phyloP scores from a whole-genome alignment of 352 stramenopile species.

The Aphanomyces stellatus region DNA sequence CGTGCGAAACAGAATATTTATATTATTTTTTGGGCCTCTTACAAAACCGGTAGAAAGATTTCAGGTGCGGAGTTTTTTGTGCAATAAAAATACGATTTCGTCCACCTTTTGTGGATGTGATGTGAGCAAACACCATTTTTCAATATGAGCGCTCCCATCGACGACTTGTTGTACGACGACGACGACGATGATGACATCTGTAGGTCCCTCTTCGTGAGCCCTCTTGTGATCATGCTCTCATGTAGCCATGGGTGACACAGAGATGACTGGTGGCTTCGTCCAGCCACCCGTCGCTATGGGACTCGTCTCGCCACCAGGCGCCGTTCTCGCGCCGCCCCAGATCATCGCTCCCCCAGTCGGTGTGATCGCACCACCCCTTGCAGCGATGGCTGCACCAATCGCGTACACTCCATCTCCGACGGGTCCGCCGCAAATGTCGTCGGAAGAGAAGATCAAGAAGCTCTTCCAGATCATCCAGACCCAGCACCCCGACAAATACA shows the following conservation, averaged over 20 bases:
- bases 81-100: too few species aligned
- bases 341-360: slow-evolving; percentile 11
- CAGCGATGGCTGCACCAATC: slow-evolving; percentile 7
- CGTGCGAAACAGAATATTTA: too few species aligned
- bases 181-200: slow-evolving; percentile 35
- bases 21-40: too few species aligned
- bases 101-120: too few species aligned
- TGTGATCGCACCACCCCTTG: neutral
- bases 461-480: slow-evolving; percentile 14
- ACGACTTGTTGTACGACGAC: slow-evolving; percentile 72
- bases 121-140: too few species aligned
- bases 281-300: neutral
- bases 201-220: neutral
- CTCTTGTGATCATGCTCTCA: neutral
- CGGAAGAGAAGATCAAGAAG: slow-evolving; percentile 18
- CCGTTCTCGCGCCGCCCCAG: neutral
- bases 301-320: neutral
- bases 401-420: slow-evolving; percentile 5
- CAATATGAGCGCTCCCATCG: slow-evolving; percentile 74
- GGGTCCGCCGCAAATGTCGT: neutral
- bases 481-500: slow-evolving; percentile 14
- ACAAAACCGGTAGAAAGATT: too few species aligned
- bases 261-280: neutral
- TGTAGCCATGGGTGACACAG: neutral
- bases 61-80: too few species aligned